A percentile compares a stretch with the other conserved stretches of the same genome.
phyloP scores from a whole-genome alignment of 73 alveolate species.

The Symbiodinium natans region DNA sequence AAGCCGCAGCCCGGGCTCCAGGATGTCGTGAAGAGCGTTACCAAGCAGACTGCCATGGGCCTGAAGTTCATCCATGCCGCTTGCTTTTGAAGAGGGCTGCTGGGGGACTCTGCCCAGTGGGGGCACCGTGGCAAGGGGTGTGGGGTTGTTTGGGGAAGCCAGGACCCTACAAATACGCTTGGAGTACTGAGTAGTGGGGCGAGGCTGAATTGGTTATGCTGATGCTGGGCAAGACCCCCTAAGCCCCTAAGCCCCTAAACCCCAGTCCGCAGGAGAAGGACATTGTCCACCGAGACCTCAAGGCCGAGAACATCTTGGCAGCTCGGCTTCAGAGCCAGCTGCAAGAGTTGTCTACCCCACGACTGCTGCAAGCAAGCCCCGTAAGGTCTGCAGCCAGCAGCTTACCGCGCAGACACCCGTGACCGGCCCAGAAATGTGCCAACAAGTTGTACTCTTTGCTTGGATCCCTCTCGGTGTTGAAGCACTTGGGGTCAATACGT shows the following conservation, averaged over 20 bases:
- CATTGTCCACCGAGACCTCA: conserved; percentile 91
- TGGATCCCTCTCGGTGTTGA: no score
- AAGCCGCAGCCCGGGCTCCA: no score
- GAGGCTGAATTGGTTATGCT: no score
- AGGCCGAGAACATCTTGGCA: conserved; percentile 81
- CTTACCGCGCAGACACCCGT: conserved; percentile 66
- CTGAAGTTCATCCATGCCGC: conserved; percentile 85
- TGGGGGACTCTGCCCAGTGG: no score
- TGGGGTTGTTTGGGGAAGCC: no score
- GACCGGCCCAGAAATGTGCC: background rate
- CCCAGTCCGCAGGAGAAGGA: conserved; percentile 61
- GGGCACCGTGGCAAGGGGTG: no score
- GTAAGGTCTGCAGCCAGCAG: conserved; percentile 78
- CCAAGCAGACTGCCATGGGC: conserved; percentile 91
- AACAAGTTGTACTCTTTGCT: no score
- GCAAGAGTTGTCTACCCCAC: background rate
- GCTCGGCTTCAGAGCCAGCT: background rate
- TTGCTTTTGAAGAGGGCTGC: background rate
- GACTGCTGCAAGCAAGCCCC: background rate
- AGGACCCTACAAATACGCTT: no score
- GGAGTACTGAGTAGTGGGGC: no score
- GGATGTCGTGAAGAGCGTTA: conserved; percentile 87
- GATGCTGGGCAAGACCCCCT: no score
- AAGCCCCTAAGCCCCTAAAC: no score
- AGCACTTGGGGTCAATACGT: no score